phyloP scores from a whole-genome alignment of 2,329 filamentous ascomycete species.

The Teratosphaeria nubilosa region DNA sequence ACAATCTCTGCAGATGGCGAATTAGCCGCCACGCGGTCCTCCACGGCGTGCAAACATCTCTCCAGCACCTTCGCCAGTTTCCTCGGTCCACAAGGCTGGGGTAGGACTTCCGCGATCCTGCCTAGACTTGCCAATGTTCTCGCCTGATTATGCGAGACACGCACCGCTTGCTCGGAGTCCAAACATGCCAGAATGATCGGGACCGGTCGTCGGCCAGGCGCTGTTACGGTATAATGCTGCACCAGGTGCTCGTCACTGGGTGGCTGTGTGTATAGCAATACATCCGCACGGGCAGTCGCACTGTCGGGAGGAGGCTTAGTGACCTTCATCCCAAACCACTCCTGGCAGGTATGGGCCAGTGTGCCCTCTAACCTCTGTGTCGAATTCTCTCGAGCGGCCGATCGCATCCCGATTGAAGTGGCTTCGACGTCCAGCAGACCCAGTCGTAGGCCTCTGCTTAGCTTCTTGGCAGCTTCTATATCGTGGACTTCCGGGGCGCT shows the following conservation, averaged over 20 bases:
- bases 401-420: background rate
- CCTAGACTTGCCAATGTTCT: constrained; percentile 10
- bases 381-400: background rate
- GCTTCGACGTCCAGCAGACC: constrained; percentile 11
- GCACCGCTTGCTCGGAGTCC: constrained; percentile 22
- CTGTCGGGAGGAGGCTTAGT: constrained; percentile 5
- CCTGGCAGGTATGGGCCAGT: background rate
- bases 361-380: constrained; percentile 1
- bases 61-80: constrained; percentile 29
- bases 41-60: constrained; percentile 20
- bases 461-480: background rate
- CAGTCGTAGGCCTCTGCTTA: constrained; percentile 4
- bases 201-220: constrained; percentile 13
- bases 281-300: constrained; percentile 10
- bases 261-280: constrained; percentile 16
- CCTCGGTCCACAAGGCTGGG: constrained; percentile 29
- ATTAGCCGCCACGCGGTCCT: constrained; percentile 3
- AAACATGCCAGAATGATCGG: constrained; percentile 14
- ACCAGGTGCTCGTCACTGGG: constrained; percentile 12
- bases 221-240: background rate
- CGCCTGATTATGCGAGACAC: constrained; percentile 12
- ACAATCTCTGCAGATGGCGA: background rate
- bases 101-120: constrained; percentile 24
- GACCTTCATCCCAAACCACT: background rate
- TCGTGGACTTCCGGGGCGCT: background rate